These are phyloP conservation scores for Antarctomyces pellizariae DNA, from an alignment of 495 filamentous ascomycete genomes.

Conservation along the genomic window DNA sequence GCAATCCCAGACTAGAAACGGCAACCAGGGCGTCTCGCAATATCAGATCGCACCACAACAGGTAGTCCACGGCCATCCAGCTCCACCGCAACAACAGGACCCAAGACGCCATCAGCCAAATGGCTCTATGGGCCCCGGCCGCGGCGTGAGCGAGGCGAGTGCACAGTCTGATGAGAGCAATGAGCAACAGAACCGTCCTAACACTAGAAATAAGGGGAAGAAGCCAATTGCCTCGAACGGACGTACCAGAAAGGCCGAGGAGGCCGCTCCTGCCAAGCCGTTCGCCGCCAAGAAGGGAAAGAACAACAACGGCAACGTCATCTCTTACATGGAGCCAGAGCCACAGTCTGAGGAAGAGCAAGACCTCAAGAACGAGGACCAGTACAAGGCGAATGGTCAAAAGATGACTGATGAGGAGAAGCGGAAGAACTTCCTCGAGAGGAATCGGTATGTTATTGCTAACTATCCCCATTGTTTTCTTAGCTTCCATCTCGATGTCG, in stretches of 20 bases:
- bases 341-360: slow-evolving; percentile 27
- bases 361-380: slow-evolving; percentile 29
- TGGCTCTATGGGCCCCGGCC: slow-evolving; percentile 19
- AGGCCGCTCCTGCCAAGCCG: slow-evolving; percentile 37
- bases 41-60: slow-evolving; percentile 14
- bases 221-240: no score
- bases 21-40: slow-evolving; percentile 17
- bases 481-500: slow-evolving; percentile 3
- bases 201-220: slow-evolving; percentile 45
- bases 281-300: slow-evolving; percentile 51
- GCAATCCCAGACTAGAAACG: slow-evolving; percentile 19
- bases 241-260: slow-evolving; percentile 60
- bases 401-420: slow-evolving; percentile 99
- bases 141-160: slow-evolving; percentile 42
- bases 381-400: slow-evolving; percentile 34
- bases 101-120: slow-evolving; percentile 21
- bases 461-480: not conserved
- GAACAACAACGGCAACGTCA: slow-evolving; percentile 24
- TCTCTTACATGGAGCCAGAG: slow-evolving; percentile 21
- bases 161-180: slow-evolving; percentile 53
- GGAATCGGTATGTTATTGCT: slow-evolving; percentile 82
- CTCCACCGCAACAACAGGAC: slow-evolving; percentile 16
- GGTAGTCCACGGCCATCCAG: slow-evolving; percentile 9
- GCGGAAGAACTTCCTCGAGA: slow-evolving; percentile 88
- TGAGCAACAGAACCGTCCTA: slow-evolving; percentile 37